Base-by-base conservation (phyloP, 1,284 basidiomycete species). In the Boletellus deceptivus region DNA sequence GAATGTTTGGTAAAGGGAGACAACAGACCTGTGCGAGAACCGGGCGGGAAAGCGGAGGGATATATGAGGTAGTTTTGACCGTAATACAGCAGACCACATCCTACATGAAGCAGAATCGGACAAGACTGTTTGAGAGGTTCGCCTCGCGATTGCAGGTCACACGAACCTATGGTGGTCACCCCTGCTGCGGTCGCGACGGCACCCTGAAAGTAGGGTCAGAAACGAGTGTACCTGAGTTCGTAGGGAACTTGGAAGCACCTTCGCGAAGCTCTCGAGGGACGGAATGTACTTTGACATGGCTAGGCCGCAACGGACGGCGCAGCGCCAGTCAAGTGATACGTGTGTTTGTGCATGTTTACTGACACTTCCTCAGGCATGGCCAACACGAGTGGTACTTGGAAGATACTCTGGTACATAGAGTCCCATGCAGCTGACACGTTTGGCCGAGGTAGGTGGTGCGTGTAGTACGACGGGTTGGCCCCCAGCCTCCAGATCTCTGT, bases 21-120 rank as follows among this genome's bases (percentile, higher is more conserved):
- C 43, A 11, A 63, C 73, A 50, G 51, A 90, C 91, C 77, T 59
- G 74, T 83, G 33, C 92, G 75, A n/a, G 91, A 91, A 4, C 91
- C 91, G 20, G 83, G 78, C 11, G 92, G 92, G 59, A 89, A 87
- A n/a, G 87, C 83, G 24, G 91, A 85, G 0, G 93, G 93, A 65
- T 96, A 96, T 64, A 96, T 94, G 46, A 96, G 75, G 56, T 81
- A 87, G 64, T 86, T 87, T 68, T 96, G 93, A 35, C 89, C 89
- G 61, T 91, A 93, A 64, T 86, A 91, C 31, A 91, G 78, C 35
- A 94, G 75, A 7, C 88, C 88, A 38, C 82, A 78, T 50, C 84
- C 88, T 83, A 67, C 38, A 44, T 29, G 17, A 46, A 53, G 25
- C 22, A 22, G 36, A 27, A 24, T 56, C 9, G 45, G 41, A 24